These are phyloP conservation scores for Corylus avellana DNA, from an alignment of 306 rosid species.

Conservation along the genomic window DNA sequence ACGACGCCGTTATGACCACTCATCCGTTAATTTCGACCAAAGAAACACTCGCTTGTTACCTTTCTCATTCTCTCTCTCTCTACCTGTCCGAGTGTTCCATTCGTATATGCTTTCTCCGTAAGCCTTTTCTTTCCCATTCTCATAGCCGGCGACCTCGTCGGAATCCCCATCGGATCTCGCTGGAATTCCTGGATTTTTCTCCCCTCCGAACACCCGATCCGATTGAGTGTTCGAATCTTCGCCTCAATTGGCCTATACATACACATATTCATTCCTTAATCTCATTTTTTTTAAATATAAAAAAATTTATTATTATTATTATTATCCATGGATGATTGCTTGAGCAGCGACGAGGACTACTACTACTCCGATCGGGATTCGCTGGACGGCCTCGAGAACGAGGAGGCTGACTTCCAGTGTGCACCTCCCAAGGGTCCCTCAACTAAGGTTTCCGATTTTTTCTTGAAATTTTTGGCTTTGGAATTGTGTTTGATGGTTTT, in stretches of 20 bases:
- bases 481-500: not conserved
- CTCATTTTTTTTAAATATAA: not conserved
- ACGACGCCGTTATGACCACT: not conserved
- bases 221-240: slow-evolving; percentile 19
- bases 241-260: not conserved
- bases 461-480: not conserved
- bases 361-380: slow-evolving; percentile 72
- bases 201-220: slow-evolving; percentile 35
- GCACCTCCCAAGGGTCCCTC: slow-evolving; percentile 56
- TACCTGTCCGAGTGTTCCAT: not conserved
- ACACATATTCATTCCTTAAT: not conserved
- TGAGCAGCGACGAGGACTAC: slow-evolving; percentile 63
- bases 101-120: slow-evolving; percentile 5
- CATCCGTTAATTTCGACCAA: not conserved
- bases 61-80: not conserved
- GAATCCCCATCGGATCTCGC: slow-evolving; percentile 7
- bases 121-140: not conserved
- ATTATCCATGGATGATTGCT: slow-evolving; percentile 50
- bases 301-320: not conserved
- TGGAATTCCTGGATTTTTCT: slow-evolving; percentile 1
- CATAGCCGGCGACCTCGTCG: slow-evolving; percentile 35
- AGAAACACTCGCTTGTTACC: slow-evolving; percentile 6
- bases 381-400: slow-evolving; percentile 52
- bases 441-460: slow-evolving; percentile 56
- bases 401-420: slow-evolving; percentile 46